phyloP scores from a whole-genome alignment of 2,329 filamentous ascomycete species.

The Diaporthe ampelina region DNA sequence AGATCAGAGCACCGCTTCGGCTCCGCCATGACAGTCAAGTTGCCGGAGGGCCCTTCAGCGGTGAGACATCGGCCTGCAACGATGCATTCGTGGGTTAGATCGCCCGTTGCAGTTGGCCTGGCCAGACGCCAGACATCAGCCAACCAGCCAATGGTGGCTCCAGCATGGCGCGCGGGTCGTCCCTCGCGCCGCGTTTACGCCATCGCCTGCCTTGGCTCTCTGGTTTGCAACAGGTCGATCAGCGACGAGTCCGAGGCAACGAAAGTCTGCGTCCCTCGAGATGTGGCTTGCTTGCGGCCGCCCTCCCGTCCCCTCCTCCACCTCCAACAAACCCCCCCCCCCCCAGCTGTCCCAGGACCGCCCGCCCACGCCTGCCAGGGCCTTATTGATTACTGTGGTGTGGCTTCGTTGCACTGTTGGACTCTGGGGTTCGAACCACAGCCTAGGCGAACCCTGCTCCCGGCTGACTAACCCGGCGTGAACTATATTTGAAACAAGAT shows the following conservation, averaged over 20 bases:
- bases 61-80: slow-evolving; percentile 15
- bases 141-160: slow-evolving; percentile 6
- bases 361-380: not conserved
- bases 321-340: not conserved
- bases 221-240: slow-evolving; percentile 5
- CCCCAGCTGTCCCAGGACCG: not conserved
- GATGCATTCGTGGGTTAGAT: slow-evolving; percentile 3
- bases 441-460: slow-evolving; percentile 21
- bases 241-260: slow-evolving; percentile 17
- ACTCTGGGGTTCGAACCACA: slow-evolving; percentile 22
- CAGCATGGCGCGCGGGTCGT: slow-evolving; percentile 19
- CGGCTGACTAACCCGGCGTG: slow-evolving; percentile 34
- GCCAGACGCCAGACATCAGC: slow-evolving; percentile 1
- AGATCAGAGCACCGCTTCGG: slow-evolving; percentile 15
- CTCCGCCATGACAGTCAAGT: not conserved
- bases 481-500: slow-evolving; percentile 41
- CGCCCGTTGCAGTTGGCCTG: slow-evolving; percentile 22
- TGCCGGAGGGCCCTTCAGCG: not conserved
- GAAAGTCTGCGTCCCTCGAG: slow-evolving; percentile 3
- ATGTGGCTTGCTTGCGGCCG: slow-evolving; percentile 32
- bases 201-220: slow-evolving; percentile 20
- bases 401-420: slow-evolving; percentile 24
- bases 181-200: slow-evolving; percentile 19
- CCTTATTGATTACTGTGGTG: not conserved
- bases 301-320: not conserved